phyloP scores from a whole-genome alignment of 345 rosid species.

The Camelina sativa region DNA sequence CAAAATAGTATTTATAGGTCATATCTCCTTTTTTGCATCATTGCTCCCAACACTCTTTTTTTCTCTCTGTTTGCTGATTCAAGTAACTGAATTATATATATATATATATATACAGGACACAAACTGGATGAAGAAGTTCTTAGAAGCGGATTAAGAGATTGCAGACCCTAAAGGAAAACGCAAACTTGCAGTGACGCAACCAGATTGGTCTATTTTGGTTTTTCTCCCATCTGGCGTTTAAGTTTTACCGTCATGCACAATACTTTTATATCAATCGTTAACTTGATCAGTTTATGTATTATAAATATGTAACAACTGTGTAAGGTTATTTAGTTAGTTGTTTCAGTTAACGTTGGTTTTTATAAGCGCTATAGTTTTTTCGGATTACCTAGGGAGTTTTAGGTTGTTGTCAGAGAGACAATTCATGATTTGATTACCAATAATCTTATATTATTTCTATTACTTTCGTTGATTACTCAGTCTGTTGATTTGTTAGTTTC shows the following conservation, averaged over 20 bases:
- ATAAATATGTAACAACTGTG: not conserved
- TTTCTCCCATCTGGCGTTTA: not conserved
- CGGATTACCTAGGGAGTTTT: conserved; percentile 7
- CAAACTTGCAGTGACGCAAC: not conserved
- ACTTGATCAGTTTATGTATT: not conserved
- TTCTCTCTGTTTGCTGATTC: conserved; percentile 21
- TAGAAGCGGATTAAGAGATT: conserved; percentile 53
- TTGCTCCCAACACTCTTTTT: not conserved
- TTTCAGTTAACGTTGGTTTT: not conserved
- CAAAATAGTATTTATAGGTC: conserved; percentile 90
- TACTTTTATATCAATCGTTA: not conserved
- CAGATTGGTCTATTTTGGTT: conserved; percentile 6
- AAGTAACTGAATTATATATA: not conserved
- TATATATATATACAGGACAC: conserved; percentile 58
- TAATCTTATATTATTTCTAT: not conserved
- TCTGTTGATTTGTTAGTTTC: not conserved
- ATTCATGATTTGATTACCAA: not conserved
- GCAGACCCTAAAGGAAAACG: conserved; percentile 38
- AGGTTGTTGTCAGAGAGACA: conserved; percentile 1
- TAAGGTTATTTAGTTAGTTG: not conserved
- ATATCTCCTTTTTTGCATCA: conserved; percentile 18
- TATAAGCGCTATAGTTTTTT: not conserved
- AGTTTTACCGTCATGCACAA: not conserved
- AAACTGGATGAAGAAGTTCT: conserved; percentile 69
- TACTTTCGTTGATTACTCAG: too few relatives aligned